phyloP scores from a whole-genome alignment of 345 rosid species.

The Reutealis trisperma region DNA sequence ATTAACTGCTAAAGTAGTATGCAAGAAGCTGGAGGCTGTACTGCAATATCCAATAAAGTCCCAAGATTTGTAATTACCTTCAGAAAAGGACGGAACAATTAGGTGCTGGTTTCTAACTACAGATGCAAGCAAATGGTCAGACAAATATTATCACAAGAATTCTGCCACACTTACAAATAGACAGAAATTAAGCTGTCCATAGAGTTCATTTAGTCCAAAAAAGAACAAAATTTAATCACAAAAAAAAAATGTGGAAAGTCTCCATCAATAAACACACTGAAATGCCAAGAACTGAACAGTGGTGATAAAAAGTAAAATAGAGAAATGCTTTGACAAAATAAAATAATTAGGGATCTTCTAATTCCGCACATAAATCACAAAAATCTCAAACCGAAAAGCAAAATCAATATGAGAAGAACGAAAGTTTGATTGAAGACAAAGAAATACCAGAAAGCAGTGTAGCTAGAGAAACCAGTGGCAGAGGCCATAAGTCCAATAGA shows the following conservation, averaged over 20 bases:
- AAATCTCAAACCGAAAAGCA: not conserved
- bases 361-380: not conserved
- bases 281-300: not conserved
- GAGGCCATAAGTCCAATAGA: constrained; percentile 76
- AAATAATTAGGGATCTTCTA: not conserved
- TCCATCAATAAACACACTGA: not conserved
- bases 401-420: not conserved
- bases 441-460: constrained; percentile 82
- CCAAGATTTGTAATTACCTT: not conserved
- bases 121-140: not conserved
- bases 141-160: not conserved
- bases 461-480: constrained; percentile 50
- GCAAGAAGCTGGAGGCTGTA: not conserved
- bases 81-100: not conserved
- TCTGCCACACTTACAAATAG: not conserved
- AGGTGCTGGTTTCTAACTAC: not conserved
- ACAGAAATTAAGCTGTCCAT: not conserved
- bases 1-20: not conserved
- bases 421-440: not conserved
- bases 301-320: not conserved
- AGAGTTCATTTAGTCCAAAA: no score
- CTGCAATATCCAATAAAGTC: not conserved
- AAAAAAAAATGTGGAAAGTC: not conserved
- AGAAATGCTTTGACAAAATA: no score
- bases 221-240: no score